Conservation (phyloP, 805 yeast genomes). For the Candida maesae region DNA sequence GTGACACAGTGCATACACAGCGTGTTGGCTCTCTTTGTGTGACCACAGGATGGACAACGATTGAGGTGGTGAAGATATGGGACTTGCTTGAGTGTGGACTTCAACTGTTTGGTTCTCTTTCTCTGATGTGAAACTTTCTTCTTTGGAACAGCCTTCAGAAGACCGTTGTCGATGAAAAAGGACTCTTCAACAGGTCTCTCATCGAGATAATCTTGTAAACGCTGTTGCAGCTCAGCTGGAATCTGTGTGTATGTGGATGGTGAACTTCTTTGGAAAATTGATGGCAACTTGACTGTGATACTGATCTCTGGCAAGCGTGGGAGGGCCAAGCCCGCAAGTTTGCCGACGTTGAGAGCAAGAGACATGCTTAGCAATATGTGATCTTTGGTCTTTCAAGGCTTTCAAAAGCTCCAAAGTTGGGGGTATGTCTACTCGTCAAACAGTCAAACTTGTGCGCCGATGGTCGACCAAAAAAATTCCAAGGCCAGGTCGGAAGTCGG, state of each 20-base stretch:
- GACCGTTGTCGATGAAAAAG: slow-evolving; percentile 60
- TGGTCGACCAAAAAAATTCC: neutral
- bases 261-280: slow-evolving; percentile 11
- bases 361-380: too few species aligned
- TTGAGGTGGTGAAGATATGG: slow-evolving; percentile 72
- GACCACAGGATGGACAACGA: slow-evolving; percentile 95
- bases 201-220: slow-evolving; percentile 30
- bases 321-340: slow-evolving; percentile 15
- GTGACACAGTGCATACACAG: slow-evolving; percentile 90
- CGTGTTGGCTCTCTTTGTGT: slow-evolving; percentile 83
- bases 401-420: neutral
- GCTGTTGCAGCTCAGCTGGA: slow-evolving; percentile 13
- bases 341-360: slow-evolving; percentile 20
- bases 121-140: slow-evolving; percentile 86
- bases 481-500: neutral
- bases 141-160: slow-evolving; percentile 87
- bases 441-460: neutral
- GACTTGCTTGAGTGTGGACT: slow-evolving; percentile 78
- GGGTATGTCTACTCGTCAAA: neutral
- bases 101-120: slow-evolving; percentile 77
- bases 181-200: slow-evolving; percentile 29
- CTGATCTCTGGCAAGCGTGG: slow-evolving; percentile 27
- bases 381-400: neutral
- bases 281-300: slow-evolving; percentile 25
- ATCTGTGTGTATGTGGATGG: slow-evolving; percentile 8